A percentile compares a stretch with the other conserved stretches of the same genome.
phyloP scores from a whole-genome alignment of 2,329 filamentous ascomycete genomes.

The Cercospora beticola region DNA sequence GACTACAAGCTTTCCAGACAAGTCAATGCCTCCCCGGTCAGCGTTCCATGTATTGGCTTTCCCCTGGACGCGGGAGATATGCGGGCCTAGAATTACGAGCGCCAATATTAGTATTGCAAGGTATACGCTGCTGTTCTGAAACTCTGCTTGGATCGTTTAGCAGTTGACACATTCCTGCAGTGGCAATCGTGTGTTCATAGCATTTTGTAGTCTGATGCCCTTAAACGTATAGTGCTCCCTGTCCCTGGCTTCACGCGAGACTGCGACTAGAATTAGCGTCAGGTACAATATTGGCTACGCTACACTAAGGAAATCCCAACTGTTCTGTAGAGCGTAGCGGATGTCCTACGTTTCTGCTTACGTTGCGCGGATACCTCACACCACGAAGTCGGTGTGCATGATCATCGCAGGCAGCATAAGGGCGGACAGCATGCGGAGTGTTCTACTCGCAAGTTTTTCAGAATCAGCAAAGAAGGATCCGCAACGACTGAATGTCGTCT shows the following conservation, averaged over 20 bases:
- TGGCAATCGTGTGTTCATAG: neutral
- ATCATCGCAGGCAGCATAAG: no score
- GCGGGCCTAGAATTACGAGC: neutral
- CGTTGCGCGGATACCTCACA: no score
- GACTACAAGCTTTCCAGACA: neutral
- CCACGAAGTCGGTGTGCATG: no score
- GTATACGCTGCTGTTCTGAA: conserved; percentile 3
- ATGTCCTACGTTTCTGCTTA: no score
- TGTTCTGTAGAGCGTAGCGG: no score
- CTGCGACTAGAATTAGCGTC: neutral
- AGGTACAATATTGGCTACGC: no score
- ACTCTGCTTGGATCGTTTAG: neutral
- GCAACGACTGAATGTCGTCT: no score
- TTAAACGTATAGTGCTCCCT: neutral
- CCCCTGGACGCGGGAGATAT: conserved; percentile 1
- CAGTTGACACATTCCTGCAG: neutral
- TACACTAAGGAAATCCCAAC: no score
- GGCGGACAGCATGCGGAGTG: no score
- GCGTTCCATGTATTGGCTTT: neutral
- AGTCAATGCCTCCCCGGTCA: neutral
- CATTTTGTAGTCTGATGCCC: neutral
- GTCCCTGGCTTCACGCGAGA: neutral
- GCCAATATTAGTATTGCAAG: conserved; percentile 4
- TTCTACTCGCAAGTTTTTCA: no score
- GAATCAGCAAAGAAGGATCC: no score